Conservation (phyloP, 805 yeast species). For the Candida hungchunana region DNA sequence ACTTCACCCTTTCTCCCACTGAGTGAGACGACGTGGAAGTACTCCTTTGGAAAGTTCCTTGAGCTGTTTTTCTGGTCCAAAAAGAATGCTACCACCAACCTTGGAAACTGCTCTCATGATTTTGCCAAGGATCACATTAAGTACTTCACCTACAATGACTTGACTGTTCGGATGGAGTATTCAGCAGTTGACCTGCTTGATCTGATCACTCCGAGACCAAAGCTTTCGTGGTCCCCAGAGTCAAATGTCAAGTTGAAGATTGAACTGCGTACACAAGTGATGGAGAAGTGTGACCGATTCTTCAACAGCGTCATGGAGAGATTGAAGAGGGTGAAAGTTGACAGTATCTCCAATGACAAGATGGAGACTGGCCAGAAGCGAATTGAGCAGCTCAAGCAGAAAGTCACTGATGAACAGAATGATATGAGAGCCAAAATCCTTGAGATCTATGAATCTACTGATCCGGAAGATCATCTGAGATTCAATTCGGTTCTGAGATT, state of each 20-base stretch:
- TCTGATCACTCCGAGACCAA: constrained; percentile 70
- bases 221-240: constrained; percentile 67
- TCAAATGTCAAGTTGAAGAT: constrained; percentile 65
- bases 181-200: constrained; percentile 73
- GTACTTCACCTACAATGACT: constrained; percentile 76
- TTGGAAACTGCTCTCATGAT: constrained; percentile 74
- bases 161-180: constrained; percentile 77
- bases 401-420: constrained; percentile 47
- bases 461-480: constrained; percentile 62
- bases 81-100: constrained; percentile 47
- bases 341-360: constrained; percentile 65
- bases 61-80: constrained; percentile 80
- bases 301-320: constrained; percentile 71
- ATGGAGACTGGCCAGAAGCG: constrained; percentile 62
- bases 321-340: constrained; percentile 69
- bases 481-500: constrained; percentile 66
- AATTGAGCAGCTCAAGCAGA: constrained; percentile 52
- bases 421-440: constrained; percentile 43
- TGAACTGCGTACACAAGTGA: constrained; percentile 52
- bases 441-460: constrained; percentile 47
- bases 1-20: constrained; percentile 75
- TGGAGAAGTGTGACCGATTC: constrained; percentile 50
- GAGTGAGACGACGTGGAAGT: constrained; percentile 84
- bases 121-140: constrained; percentile 77
- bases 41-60: constrained; percentile 88